Conservation (phyloP, 208 protist genomes). For the Trichomonas vaginalis region DNA sequence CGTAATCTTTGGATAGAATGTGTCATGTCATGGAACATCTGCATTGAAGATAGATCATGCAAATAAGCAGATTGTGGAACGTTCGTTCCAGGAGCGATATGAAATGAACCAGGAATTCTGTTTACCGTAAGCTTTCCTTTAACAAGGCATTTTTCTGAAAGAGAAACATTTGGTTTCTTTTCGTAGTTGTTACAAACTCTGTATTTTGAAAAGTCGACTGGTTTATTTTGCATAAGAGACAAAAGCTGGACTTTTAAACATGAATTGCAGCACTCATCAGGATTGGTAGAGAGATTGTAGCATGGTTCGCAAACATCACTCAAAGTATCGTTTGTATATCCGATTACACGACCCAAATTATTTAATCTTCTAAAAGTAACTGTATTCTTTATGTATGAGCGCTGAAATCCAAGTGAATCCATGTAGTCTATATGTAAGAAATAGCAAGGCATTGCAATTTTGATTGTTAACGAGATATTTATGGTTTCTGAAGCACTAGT, state of each 20-base stretch:
- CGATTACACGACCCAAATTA: not conserved
- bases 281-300: not conserved
- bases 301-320: not conserved
- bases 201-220: not conserved
- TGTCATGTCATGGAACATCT: not conserved
- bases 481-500: not conserved
- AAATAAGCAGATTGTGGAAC: too few relatives aligned
- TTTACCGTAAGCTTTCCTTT: not conserved
- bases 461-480: not conserved
- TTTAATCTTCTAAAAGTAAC: not conserved
- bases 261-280: not conserved
- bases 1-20: not conserved
- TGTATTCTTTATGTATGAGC: not conserved
- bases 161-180: not conserved
- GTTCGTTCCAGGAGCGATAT: not conserved
- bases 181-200: not conserved
- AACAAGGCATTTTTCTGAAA: not conserved
- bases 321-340: not conserved
- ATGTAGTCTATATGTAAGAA: not conserved
- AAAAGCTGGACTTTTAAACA: not conserved
- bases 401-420: not conserved
- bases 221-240: not conserved
- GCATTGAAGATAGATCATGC: not conserved
- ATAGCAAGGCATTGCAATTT: not conserved
- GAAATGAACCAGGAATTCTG: not conserved